Evolutionary conservation across 1,284 basidiomycete species (phyloP).

Genomic region (Trichosporon coremiiforme): DNA sequence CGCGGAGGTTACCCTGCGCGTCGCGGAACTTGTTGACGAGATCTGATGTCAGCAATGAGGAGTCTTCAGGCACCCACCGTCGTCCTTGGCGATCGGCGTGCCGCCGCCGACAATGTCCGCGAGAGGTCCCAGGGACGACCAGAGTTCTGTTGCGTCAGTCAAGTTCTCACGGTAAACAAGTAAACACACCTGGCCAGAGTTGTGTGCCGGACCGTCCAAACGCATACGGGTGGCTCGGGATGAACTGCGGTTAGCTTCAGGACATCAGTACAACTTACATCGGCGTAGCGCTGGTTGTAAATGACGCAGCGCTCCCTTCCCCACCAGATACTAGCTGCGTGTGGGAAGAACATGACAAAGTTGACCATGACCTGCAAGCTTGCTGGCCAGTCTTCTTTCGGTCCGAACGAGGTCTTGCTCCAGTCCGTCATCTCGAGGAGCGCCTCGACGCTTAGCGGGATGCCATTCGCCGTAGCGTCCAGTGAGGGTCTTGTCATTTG

Average conservation of each 20-base stretch:
- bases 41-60: conserved; percentile 33
- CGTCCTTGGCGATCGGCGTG: conserved; percentile 48
- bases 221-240: conserved; percentile 48
- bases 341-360: conserved; percentile 47
- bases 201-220: conserved; percentile 50
- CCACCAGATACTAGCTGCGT: conserved; percentile 53
- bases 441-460: conserved; percentile 35
- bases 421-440: conserved; percentile 49
- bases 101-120: conserved; percentile 48
- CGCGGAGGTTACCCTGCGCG: conserved; percentile 24
- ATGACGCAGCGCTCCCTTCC: conserved; percentile 50
- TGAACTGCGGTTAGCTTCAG: background rate
- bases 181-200: conserved; percentile 46
- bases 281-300: conserved; percentile 52
- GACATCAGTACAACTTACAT: conserved; percentile 29
- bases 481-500: background rate
- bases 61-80: conserved; percentile 37
- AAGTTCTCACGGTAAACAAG: background rate
- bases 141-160: conserved; percentile 40
- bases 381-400: conserved; percentile 44
- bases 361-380: conserved; percentile 40
- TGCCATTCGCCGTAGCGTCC: conserved; percentile 22
- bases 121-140: conserved; percentile 47
- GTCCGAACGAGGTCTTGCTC: conserved; percentile 49
- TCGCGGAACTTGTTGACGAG: conserved; percentile 31